Evolutionary conservation across 2,329 filamentous ascomycete genomes (phyloP).

Genomic region (Uncinocarpus reesii): DNA sequence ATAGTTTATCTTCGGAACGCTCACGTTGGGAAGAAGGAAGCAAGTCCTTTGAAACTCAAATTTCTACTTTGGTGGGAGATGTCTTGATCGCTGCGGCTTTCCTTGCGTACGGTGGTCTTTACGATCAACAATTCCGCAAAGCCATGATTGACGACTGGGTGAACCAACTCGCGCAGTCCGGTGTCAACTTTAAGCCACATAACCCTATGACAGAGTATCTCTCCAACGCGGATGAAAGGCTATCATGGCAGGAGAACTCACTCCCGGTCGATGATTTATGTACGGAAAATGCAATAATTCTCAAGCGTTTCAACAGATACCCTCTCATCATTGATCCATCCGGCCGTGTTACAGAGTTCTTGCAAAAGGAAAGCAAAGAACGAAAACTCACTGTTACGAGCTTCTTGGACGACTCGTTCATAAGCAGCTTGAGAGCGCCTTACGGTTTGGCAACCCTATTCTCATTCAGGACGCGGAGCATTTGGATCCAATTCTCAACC

Average conservation of each 20-base stretch:
- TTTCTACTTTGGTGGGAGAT: slow-evolving; percentile 90
- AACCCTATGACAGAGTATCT: slow-evolving; percentile 95
- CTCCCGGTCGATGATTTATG: slow-evolving; percentile 94
- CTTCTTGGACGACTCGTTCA: slow-evolving; percentile 95
- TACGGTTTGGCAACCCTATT: slow-evolving; percentile 96
- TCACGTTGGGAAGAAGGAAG: slow-evolving; percentile 93
- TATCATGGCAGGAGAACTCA: slow-evolving; percentile 89
- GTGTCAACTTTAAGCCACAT: slow-evolving; percentile 81
- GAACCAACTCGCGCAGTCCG: slow-evolving; percentile 84
- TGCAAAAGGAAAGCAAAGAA: slow-evolving; percentile 89
- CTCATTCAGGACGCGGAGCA: slow-evolving; percentile 97
- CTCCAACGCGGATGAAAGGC: slow-evolving; percentile 87
- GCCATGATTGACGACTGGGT: slow-evolving; percentile 97
- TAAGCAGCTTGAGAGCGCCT: slow-evolving; percentile 95
- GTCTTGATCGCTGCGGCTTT: slow-evolving; percentile 95
- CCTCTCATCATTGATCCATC: slow-evolving; percentile 97
- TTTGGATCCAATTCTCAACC: slow-evolving; percentile 91
- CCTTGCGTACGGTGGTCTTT: slow-evolving; percentile 90
- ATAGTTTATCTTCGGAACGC: slow-evolving; percentile 89
- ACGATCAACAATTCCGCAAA: slow-evolving; percentile 96
- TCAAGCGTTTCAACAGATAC: slow-evolving; percentile 97
- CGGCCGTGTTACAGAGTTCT: slow-evolving; percentile 83
- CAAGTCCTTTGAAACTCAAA: slow-evolving; percentile 96
- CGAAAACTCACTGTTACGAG: slow-evolving; percentile 91
- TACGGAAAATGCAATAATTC: slow-evolving; percentile 95